A percentile compares a stretch with the other conserved stretches of the same genome.
Conservation (phyloP, 306 rosid genomes). For the Morella rubra region DNA sequence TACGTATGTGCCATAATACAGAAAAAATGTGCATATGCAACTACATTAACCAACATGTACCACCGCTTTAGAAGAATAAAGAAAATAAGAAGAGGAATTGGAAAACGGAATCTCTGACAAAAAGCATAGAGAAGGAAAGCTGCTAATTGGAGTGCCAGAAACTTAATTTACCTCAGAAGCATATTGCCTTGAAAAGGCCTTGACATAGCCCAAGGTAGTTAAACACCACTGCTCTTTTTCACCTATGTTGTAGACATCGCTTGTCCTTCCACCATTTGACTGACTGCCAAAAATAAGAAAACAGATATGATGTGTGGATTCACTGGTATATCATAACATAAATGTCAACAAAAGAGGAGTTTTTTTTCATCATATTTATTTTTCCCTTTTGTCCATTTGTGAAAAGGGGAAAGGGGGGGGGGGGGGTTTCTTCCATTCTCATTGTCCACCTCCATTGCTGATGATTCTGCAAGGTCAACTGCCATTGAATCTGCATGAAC, state of each 20-base stretch:
- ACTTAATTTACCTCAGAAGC: conserved; percentile 78
- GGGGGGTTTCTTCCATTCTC: conserved; percentile 53
- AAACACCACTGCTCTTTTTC: conserved; percentile 98
- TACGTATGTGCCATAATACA: not conserved
- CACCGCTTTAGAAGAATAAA: not conserved
- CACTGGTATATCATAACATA: not conserved
- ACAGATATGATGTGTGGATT: conserved; percentile 13
- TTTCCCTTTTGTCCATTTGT: not conserved
- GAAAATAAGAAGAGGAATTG: not conserved
- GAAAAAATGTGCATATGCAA: not conserved
- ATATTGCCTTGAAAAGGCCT: conserved; percentile 94
- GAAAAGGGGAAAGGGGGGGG: not conserved
- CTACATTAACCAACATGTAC: not conserved
- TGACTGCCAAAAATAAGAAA: conserved; percentile 52
- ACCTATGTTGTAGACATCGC: conserved; percentile 57
- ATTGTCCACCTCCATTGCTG: conserved; percentile 80
- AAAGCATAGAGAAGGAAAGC: not conserved
- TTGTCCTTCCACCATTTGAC: conserved; percentile 61
- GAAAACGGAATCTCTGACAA: not conserved
- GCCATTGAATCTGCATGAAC: conserved; percentile 56
- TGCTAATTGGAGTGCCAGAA: conserved; percentile 16
- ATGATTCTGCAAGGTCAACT: conserved; percentile 71
- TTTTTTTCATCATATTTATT: conserved; percentile 1
- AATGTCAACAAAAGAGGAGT: not conserved
- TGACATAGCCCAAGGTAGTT: conserved; percentile 88